Conservation (phyloP, 208 protist genomes). For the Novymonas esmeraldas region DNA sequence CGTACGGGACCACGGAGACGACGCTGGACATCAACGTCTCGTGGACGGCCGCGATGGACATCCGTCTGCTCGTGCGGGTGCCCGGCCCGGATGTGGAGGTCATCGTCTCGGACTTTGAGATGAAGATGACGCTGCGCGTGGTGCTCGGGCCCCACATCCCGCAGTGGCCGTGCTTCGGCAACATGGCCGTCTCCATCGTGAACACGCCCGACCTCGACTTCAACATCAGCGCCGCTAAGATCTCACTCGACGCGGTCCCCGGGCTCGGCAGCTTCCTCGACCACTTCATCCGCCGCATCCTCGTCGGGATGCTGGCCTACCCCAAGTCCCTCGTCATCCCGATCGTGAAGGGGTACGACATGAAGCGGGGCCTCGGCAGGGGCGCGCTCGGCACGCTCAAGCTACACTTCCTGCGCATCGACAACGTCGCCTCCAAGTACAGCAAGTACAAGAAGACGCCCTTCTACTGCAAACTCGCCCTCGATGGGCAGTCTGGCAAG, state of each 20-base stretch:
- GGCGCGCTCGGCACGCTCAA: slow-evolving; percentile 63
- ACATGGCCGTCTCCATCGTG: slow-evolving; percentile 62
- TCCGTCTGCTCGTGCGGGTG: slow-evolving; percentile 55
- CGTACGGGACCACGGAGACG: slow-evolving; percentile 48
- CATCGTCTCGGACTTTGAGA: slow-evolving; percentile 55
- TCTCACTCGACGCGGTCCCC: slow-evolving; percentile 68
- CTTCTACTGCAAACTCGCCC: slow-evolving; percentile 67
- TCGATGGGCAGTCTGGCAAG: slow-evolving; percentile 42
- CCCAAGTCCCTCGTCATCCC: slow-evolving; percentile 61
- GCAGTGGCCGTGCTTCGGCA: slow-evolving; percentile 76
- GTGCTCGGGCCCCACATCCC: slow-evolving; percentile 66
- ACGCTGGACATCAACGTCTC: slow-evolving; percentile 67
- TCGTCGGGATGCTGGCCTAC: slow-evolving; percentile 64
- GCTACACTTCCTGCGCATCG: slow-evolving; percentile 48
- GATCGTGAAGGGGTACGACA: slow-evolving; percentile 54
- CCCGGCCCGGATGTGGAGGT: slow-evolving; percentile 73
- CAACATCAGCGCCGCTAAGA: slow-evolving; percentile 55
- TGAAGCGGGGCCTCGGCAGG: slow-evolving; percentile 41
- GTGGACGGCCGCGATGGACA: slow-evolving; percentile 73
- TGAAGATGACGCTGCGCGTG: slow-evolving; percentile 60
- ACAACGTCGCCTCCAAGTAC: slow-evolving; percentile 50
- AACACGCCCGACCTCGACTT: slow-evolving; percentile 64
- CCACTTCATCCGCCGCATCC: slow-evolving; percentile 69
- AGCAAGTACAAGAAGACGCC: slow-evolving; percentile 62
- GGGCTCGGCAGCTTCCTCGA: slow-evolving; percentile 64